Conservation (phyloP, 495 filamentous ascomycete species). For the Lasiosphaeria ovina region DNA sequence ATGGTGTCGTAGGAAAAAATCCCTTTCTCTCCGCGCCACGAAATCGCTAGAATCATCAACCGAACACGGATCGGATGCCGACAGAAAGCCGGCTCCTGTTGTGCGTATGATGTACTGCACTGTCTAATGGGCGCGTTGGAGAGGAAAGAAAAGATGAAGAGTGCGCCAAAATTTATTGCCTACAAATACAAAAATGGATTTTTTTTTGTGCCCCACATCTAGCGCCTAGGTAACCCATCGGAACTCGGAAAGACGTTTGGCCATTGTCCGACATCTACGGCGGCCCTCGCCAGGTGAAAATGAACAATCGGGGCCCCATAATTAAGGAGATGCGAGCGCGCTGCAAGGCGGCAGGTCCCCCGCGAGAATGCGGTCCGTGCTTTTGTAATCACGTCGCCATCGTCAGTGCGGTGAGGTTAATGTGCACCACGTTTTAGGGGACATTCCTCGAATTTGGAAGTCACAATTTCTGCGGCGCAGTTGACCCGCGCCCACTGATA, state of each 20-base stretch:
- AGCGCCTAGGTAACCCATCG: background rate
- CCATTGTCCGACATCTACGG: constrained; percentile 16
- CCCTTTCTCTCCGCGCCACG: constrained; percentile 73
- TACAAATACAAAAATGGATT: background rate
- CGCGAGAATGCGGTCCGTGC: background rate
- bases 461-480: constrained; percentile 4
- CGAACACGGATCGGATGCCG: constrained; percentile 52
- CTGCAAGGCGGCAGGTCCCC: background rate
- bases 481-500: background rate
- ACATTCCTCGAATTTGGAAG: background rate
- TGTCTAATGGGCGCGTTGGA: constrained; percentile 82
- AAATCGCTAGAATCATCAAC: constrained; percentile 79
- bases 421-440: background rate
- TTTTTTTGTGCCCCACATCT: background rate
- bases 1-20: constrained; percentile 63
- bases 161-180: constrained; percentile 3
- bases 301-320: no score
- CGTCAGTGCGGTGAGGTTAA: background rate
- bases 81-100: constrained; percentile 67
- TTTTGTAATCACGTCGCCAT: background rate
- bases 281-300: background rate
- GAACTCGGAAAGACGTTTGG: constrained; percentile 25
- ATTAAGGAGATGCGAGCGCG: no score
- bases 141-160: constrained; percentile 42
- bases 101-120: constrained; percentile 71